These are phyloP conservation scores for Solanum pennellii DNA, from an alignment of 257 asterid species.

Conservation along the genomic window DNA sequence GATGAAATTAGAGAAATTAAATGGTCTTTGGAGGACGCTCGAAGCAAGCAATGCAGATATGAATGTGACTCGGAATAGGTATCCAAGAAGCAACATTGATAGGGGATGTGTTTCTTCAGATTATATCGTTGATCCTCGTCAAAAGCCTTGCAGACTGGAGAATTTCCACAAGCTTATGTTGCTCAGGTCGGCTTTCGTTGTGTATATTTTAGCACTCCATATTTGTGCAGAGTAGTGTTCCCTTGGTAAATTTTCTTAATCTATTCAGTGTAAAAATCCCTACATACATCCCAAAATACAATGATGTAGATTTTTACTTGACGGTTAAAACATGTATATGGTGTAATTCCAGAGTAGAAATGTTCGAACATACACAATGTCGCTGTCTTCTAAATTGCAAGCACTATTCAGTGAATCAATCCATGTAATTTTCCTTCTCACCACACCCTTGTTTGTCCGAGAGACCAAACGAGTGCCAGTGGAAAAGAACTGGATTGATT, in stretches of 20 bases:
- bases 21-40: slow-evolving; percentile 44
- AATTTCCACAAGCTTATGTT: slow-evolving; percentile 67
- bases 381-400: neutral
- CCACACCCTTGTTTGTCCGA: neutral
- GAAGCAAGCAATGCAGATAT: slow-evolving; percentile 41
- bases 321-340: neutral
- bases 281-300: neutral
- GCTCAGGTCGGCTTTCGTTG: slow-evolving; percentile 74
- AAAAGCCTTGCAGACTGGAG: slow-evolving; percentile 59
- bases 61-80: slow-evolving; percentile 54
- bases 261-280: neutral
- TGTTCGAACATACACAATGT: neutral
- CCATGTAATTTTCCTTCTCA: neutral
- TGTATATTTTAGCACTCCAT: slow-evolving; percentile 69
- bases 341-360: neutral
- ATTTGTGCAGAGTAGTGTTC: neutral
- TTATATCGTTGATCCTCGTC: slow-evolving; percentile 35
- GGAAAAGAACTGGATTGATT: neutral
- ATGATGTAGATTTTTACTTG: neutral
- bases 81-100: slow-evolving; percentile 42
- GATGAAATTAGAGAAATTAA: slow-evolving; percentile 69
- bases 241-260: neutral
- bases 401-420: neutral
- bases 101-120: slow-evolving; percentile 36
- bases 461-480: neutral